These are phyloP conservation scores for Clavulina sp. DNA, from an alignment of 768 basidiomycete genomes.

Conservation along the genomic window DNA sequence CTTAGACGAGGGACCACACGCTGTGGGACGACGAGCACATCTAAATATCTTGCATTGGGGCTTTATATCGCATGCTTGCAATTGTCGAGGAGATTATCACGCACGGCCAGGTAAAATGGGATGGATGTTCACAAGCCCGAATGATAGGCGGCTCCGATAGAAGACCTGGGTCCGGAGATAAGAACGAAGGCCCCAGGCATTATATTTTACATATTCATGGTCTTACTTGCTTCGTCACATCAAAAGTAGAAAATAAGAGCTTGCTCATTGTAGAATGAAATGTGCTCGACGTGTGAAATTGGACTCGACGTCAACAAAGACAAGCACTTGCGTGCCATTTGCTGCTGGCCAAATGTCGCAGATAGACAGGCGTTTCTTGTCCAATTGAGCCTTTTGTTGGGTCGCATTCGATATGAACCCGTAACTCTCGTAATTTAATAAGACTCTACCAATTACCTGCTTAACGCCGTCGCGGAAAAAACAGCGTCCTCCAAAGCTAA, in stretches of 20 bases:
- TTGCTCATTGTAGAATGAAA: no score
- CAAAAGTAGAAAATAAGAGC: constrained; percentile 16
- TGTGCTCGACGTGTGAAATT: no score
- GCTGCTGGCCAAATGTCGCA: no score
- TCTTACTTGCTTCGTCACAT: constrained; percentile 12
- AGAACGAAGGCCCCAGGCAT: neutral
- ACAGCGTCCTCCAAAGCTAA: no score
- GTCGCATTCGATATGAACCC: no score
- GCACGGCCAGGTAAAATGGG: constrained; percentile 88
- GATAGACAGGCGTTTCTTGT: no score
- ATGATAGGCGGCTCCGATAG: constrained; percentile 47
- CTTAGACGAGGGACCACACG: constrained; percentile 32
- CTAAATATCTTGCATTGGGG: constrained; percentile 16
- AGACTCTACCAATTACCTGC: no score
- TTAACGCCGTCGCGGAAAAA: no score
- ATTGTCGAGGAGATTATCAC: constrained; percentile 18
- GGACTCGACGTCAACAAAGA: no score
- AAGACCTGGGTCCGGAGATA: constrained; percentile 22
- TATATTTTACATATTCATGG: neutral
- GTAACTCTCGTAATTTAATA: no score
- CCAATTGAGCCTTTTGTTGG: no score
- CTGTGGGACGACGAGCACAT: constrained; percentile 37
- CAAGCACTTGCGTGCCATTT: no score
- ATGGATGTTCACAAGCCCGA: constrained; percentile 87
- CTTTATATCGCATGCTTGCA: neutral